These are phyloP conservation scores for Collybia mongolica DNA, from an alignment of 768 basidiomycete genomes.

Conservation along the genomic window DNA sequence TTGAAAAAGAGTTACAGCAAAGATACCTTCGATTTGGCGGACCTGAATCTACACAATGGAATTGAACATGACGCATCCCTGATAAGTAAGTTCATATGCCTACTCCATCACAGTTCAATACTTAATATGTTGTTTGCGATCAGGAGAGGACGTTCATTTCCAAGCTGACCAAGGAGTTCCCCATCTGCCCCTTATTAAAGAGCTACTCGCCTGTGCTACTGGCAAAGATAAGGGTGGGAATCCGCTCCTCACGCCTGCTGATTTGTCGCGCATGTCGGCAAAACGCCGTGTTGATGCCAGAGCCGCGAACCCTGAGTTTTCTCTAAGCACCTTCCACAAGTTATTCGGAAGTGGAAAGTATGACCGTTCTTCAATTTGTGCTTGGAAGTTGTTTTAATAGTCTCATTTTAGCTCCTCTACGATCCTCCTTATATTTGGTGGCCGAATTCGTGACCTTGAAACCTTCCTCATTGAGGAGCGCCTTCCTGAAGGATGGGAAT, in stretches of 20 bases:
- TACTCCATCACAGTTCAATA: background rate
- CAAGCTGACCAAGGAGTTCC: constrained; percentile 53
- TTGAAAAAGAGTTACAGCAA: constrained; percentile 53
- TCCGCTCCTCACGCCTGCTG: constrained; percentile 49
- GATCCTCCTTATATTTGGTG: constrained; percentile 65
- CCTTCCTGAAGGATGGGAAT: constrained; percentile 70
- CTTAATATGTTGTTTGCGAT: constrained; percentile 26
- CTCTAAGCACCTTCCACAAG: constrained; percentile 48
- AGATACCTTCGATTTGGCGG: constrained; percentile 64
- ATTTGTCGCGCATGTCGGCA: constrained; percentile 55
- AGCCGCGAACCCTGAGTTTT: constrained; percentile 54
- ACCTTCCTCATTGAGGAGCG: constrained; percentile 66
- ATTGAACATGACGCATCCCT: constrained; percentile 73
- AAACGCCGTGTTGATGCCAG: constrained; percentile 61
- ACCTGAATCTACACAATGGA: constrained; percentile 72
- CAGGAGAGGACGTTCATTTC: constrained; percentile 47
- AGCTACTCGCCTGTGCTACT: constrained; percentile 55
- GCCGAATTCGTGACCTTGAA: constrained; percentile 52
- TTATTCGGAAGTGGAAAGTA: constrained; percentile 70
- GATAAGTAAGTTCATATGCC: constrained; percentile 40
- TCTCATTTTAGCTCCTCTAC: constrained; percentile 50
- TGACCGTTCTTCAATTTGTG: background rate
- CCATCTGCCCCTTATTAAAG: constrained; percentile 49
- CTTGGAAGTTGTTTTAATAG: background rate
- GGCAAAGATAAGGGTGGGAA: constrained; percentile 53